Conservation (phyloP, 129 eudicot genomes). For the Flaveria robusta region DNA sequence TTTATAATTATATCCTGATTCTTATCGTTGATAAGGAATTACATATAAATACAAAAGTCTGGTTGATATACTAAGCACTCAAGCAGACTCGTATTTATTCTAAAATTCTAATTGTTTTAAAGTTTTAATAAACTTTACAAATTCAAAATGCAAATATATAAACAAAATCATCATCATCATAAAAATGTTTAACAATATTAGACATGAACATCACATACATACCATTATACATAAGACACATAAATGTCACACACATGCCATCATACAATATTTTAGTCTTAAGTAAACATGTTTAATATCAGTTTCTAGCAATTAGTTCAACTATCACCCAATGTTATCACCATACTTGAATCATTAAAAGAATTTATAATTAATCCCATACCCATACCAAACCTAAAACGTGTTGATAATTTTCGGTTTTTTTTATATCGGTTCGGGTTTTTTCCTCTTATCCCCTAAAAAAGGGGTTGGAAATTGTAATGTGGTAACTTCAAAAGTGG, state of each 20-base stretch:
- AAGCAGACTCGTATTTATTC: too few species aligned
- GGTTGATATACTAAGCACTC: not conserved
- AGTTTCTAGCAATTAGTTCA: not conserved
- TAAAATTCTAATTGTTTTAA: not conserved
- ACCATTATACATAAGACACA: not conserved
- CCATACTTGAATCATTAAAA: not conserved
- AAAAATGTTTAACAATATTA: not conserved
- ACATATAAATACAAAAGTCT: not conserved
- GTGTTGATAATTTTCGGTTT: not conserved
- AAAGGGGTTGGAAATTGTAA: slow-evolving; percentile 9
- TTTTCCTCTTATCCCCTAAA: not conserved
- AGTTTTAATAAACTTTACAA: too few species aligned
- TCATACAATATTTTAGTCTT: not conserved
- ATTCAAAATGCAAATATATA: too few species aligned
- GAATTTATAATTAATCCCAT: not conserved
- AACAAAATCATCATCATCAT: not conserved
- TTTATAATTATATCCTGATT: not conserved
- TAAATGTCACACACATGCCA: not conserved
- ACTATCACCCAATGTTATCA: not conserved
- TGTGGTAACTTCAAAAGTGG: slow-evolving; percentile 14
- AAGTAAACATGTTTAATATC: not conserved
- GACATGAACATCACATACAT: not conserved
- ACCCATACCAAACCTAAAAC: not conserved
- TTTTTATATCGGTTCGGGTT: not conserved
- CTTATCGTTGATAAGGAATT: not conserved